Evolutionary conservation across 2,329 filamentous ascomycete genomes (phyloP).

Genomic region (Monilinia fructigena): DNA sequence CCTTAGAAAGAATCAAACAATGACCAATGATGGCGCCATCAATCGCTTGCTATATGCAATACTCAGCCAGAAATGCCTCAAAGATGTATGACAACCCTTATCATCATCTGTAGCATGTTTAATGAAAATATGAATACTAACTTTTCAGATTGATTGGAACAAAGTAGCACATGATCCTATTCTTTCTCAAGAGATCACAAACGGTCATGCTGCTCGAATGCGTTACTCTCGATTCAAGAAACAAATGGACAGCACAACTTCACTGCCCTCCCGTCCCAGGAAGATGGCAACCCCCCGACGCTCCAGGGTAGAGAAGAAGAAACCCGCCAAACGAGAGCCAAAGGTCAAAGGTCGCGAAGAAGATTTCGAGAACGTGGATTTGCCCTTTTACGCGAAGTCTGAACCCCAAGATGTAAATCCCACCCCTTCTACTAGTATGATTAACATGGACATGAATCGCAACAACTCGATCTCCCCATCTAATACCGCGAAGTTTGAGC

Average conservation of each 20-base stretch:
- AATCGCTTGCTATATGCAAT: slow-evolving; percentile 55
- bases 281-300: slow-evolving; percentile 25
- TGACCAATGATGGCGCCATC: slow-evolving; percentile 49
- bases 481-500: not conserved
- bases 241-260: slow-evolving; percentile 49
- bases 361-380: not conserved
- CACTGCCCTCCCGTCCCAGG: slow-evolving; percentile 26
- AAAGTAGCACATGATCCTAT: slow-evolving; percentile 46
- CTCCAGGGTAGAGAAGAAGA: slow-evolving; percentile 33
- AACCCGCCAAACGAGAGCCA: not conserved
- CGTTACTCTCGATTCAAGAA: slow-evolving; percentile 54
- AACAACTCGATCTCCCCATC: not conserved
- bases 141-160: slow-evolving; percentile 52
- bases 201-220: slow-evolving; percentile 58
- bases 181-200: slow-evolving; percentile 48
- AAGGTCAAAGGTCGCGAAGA: slow-evolving; percentile 13
- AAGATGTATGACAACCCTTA: slow-evolving; percentile 43
- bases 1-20: slow-evolving; percentile 41
- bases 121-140: slow-evolving; percentile 16
- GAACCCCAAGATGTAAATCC: not conserved
- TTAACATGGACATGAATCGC: not conserved
- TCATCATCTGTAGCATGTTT: not conserved
- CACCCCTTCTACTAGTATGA: not conserved
- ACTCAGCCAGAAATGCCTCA: slow-evolving; percentile 54
- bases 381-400: not conserved